Evolutionary conservation across 768 basidiomycete species (phyloP).

Genomic region (Plicaturopsis crispa): DNA sequence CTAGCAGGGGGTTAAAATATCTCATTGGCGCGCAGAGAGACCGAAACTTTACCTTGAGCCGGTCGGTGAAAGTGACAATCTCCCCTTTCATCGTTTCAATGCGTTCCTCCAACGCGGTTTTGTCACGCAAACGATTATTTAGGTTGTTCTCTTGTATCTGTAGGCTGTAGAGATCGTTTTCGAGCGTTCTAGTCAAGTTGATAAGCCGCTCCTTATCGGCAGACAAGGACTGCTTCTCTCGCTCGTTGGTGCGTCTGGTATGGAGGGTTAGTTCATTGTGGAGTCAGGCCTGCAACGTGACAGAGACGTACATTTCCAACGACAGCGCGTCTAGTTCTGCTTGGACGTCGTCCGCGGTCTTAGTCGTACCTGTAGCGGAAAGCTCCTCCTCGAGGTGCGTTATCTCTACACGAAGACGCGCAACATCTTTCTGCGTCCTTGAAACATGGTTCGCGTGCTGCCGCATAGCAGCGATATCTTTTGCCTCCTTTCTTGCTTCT

Average conservation of each 20-base stretch:
- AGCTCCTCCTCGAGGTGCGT: constrained; percentile 61
- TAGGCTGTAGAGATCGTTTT: constrained; percentile 55
- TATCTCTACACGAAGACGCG: constrained; percentile 55
- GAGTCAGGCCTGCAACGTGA: neutral
- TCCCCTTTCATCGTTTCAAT: constrained; percentile 56
- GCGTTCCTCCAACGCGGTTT: constrained; percentile 43
- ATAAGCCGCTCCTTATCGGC: constrained; percentile 59
- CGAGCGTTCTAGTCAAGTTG: constrained; percentile 40
- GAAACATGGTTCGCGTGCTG: constrained; percentile 52
- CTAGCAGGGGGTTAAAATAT: constrained; percentile 25
- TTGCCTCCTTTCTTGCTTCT: constrained; percentile 47
- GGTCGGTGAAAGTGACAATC: constrained; percentile 31
- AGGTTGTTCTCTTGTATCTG: constrained; percentile 55
- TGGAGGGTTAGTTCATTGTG: neutral
- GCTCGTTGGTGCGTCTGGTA: constrained; percentile 55
- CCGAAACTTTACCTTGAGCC: constrained; percentile 52
- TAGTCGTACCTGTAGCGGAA: constrained; percentile 62
- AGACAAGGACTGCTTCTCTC: constrained; percentile 48
- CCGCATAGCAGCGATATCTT: constrained; percentile 53
- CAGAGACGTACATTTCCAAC: constrained; percentile 50
- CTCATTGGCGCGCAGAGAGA: neutral
- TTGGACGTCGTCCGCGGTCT: constrained; percentile 84
- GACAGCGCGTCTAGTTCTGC: constrained; percentile 59
- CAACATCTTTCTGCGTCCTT: constrained; percentile 52
- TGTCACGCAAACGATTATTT: constrained; percentile 51